Evolutionary conservation across 768 basidiomycete species (phyloP).

Genomic region (Saitozyma sp.): DNA sequence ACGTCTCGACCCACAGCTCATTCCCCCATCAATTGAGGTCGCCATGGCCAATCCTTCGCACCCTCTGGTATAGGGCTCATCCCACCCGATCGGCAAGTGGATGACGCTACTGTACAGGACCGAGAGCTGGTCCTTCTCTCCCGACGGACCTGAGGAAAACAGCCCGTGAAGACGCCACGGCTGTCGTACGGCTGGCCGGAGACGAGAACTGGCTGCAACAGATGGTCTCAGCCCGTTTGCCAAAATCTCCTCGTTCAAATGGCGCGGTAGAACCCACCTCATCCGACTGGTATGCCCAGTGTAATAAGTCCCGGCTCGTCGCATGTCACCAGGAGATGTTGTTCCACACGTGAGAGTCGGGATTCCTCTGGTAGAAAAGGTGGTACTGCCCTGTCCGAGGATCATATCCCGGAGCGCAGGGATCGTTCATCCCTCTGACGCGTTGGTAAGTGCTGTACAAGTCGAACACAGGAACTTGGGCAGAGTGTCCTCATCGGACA

Average conservation of each 20-base stretch:
- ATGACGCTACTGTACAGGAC: slow-evolving; percentile 6
- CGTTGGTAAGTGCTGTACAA: no score
- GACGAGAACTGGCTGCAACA: slow-evolving; percentile 4
- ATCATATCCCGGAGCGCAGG: slow-evolving; percentile 8
- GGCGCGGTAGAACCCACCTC: neutral
- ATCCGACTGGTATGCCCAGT: neutral
- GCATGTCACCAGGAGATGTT: slow-evolving; percentile 5
- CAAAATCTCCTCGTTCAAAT: neutral
- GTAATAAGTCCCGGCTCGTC: slow-evolving; percentile 1
- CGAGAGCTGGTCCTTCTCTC: neutral
- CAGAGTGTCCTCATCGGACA: no score
- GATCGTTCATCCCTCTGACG: slow-evolving; percentile 8
- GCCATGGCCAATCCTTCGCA: slow-evolving; percentile 2
- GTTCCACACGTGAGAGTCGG: slow-evolving; percentile 1
- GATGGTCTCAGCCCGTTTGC: no score
- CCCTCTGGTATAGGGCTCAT: slow-evolving; percentile 1
- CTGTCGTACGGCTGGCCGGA: slow-evolving; percentile 2
- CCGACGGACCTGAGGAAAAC: slow-evolving; percentile 1
- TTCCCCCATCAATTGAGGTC: slow-evolving; percentile 1
- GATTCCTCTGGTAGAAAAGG: slow-evolving; percentile 11
- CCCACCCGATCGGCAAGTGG: slow-evolving; percentile 6
- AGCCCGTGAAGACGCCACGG: slow-evolving; percentile 7
- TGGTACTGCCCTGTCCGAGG: slow-evolving; percentile 1
- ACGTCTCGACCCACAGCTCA: neutral
- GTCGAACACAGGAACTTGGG: no score